Evolutionary conservation across 78 protist genomes (phyloP).

Genomic region (Cavenderia fasciculata): DNA sequence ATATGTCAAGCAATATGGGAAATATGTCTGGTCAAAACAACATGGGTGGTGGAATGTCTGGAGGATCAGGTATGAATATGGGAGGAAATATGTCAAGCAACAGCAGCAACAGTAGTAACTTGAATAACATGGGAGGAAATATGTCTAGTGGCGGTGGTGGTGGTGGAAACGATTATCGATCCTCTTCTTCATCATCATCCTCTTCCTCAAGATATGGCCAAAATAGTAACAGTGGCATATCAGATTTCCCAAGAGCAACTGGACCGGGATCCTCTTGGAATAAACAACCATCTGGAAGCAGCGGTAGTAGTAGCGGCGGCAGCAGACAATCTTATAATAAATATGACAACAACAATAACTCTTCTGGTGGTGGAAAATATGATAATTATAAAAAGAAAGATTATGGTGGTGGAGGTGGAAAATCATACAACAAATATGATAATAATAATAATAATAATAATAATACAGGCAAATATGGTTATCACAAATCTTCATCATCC

Average conservation of each 20-base stretch:
- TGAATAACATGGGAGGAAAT: not conserved
- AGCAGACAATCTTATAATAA: not conserved
- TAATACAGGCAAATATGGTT: not conserved
- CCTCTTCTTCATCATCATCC: not conserved
- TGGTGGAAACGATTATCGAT: not conserved
- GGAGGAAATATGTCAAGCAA: not conserved
- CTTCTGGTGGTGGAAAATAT: not conserved
- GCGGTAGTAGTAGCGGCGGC: slow-evolving; percentile 22
- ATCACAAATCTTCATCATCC: not conserved
- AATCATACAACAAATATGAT: slow-evolving; percentile 1
- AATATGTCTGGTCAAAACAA: slow-evolving; percentile 6
- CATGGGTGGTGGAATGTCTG: not conserved
- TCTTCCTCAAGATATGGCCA: not conserved
- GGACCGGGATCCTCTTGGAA: not conserved
- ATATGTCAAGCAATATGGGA: not conserved
- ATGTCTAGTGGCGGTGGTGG: not conserved
- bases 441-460: not conserved
- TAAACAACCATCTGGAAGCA: not conserved
- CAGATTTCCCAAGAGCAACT: too few relatives aligned
- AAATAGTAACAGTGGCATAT: not conserved
- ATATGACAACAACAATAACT: not conserved
- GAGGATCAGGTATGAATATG: not conserved
- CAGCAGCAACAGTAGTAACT: not conserved
- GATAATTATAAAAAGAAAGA: not conserved
- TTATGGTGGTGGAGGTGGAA: not conserved